Evolutionary conservation across 805 yeast genomes (phyloP), one percentile per base, ranked within the genome.

Genomic region (Yamadazyma endophytica): DNA sequence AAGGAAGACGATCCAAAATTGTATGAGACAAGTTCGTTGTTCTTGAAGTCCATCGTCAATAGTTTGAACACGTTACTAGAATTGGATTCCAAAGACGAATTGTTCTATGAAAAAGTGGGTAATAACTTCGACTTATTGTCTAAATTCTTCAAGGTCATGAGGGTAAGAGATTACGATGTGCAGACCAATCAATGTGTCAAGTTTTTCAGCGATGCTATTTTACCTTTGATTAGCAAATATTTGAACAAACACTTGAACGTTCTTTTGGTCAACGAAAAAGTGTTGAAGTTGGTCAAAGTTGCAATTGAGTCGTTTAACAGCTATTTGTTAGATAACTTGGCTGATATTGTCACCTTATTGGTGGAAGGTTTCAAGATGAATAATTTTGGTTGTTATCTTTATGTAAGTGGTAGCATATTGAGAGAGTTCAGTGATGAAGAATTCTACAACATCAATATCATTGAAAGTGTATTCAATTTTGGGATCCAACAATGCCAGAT

Each of bases 391-490:
- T 85, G 95, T 52, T 88, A 82, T 50, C 60, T 89, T 34, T 89
- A 95, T 92, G 90, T 85, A 9, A 80, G 95, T 2, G 97, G 96
- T 6, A 69, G 82, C 7, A 62, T 88, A 17, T 76, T 84, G 31
- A 75, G 84, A 35, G 90, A 85, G 38, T 89, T 70, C 55, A 77
- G 79, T 18, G 81, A 78, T 42, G 77, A 70, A 27, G 43, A 41
- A 13, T 14, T 16, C 5, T 38, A 19, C 21, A 39, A 38, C 15
- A 24, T 22, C 9, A 29, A 33, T 11, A 12, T 41, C 14, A 35
- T 36, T n/a, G 29, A 38, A 12, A 20, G 19, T 11, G 32, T 38
- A 4, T 41, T 38, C 81, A 65, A 71, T 32, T 87, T 88, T 58
- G 81, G 89, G 1, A 54, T 76, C 36, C 72, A 78, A 30, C 95